Conservation (phyloP, 805 yeast genomes). For the Candida suzukii region DNA sequence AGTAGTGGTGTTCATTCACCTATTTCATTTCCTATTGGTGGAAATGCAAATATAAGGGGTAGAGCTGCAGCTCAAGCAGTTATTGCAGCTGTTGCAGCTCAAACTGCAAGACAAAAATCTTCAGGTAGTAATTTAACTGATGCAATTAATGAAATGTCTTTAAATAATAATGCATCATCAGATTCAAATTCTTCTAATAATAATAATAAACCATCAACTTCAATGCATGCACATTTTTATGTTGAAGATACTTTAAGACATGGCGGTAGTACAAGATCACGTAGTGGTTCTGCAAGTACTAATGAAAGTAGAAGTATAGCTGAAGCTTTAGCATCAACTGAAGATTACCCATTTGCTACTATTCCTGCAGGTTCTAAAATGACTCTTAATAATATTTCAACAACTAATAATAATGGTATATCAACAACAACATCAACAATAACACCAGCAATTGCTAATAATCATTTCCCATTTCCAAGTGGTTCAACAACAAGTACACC, state of each 20-base stretch:
- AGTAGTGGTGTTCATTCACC: neutral
- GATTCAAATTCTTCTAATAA: constrained; percentile 1
- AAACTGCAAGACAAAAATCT: constrained; percentile 23
- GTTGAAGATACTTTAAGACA: constrained; percentile 63
- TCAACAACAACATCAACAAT: constrained; percentile 2
- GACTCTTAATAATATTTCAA: neutral
- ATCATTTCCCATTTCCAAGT: neutral
- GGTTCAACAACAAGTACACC: neutral
- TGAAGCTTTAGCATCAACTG: constrained; percentile 4
- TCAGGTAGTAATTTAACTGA: constrained; percentile 18
- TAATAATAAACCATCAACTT: constrained; percentile 27
- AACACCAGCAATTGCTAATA: neutral
- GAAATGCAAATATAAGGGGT: constrained; percentile 23
- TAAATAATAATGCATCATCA: neutral
- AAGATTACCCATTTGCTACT: neutral
- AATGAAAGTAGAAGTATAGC: constrained; percentile 15
- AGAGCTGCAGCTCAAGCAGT: constrained; percentile 31
- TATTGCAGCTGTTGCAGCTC: constrained; percentile 33
- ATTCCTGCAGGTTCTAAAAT: constrained; percentile 4
- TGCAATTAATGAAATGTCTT: constrained; percentile 11
- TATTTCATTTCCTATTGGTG: constrained; percentile 2
- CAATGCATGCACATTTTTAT: constrained; percentile 75
- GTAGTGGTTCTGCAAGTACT: constrained; percentile 25
- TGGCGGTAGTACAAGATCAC: constrained; percentile 26
- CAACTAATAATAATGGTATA: neutral